phyloP scores from a whole-genome alignment of 1,284 basidiomycete species.

The Ustilago crameri region DNA sequence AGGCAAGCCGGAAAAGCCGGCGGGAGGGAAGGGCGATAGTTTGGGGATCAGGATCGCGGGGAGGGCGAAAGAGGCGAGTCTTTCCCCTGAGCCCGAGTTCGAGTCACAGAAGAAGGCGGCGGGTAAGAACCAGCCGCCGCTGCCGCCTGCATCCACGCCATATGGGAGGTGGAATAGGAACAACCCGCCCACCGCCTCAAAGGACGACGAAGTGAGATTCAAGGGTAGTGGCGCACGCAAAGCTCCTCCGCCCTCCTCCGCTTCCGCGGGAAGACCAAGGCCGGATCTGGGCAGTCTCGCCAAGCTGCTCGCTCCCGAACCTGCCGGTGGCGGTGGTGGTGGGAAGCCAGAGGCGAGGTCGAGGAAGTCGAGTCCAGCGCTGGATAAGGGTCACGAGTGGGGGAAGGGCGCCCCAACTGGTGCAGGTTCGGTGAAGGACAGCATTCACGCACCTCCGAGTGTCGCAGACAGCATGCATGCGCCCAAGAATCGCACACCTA shows the following conservation, averaged over 20 bases:
- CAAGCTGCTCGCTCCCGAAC: slow-evolving; percentile 14
- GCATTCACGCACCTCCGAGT: slow-evolving; percentile 22
- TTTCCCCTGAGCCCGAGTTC: slow-evolving; percentile 19
- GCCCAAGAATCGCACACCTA: slow-evolving; percentile 3
- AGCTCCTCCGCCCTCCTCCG: not conserved
- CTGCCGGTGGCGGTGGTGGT: too few relatives aligned
- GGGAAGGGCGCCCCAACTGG: not conserved
- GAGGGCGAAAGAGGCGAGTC: slow-evolving; percentile 20
- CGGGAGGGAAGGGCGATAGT: not conserved
- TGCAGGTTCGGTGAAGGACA: slow-evolving; percentile 4
- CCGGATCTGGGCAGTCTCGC: slow-evolving; percentile 23
- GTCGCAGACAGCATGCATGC: slow-evolving; percentile 15
- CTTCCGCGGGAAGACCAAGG: slow-evolving; percentile 1
- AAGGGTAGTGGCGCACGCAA: slow-evolving; percentile 15
- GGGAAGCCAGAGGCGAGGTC: not conserved
- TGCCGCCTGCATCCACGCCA: slow-evolving; percentile 30
- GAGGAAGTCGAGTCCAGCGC: not conserved
- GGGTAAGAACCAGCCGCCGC: not conserved
- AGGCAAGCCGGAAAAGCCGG: not conserved
- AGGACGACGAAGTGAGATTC: slow-evolving; percentile 1
- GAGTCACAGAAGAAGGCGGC: too few relatives aligned
- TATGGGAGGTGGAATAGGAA: slow-evolving; percentile 40
- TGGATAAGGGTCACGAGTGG: slow-evolving; percentile 3
- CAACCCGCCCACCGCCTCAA: not conserved
- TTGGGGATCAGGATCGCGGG: slow-evolving; percentile 45